Percentiles rank a stretch among this genome's conserved stretches.
phyloP scores from a whole-genome alignment of 495 filamentous ascomycete genomes.

The Xylaria acuta region DNA sequence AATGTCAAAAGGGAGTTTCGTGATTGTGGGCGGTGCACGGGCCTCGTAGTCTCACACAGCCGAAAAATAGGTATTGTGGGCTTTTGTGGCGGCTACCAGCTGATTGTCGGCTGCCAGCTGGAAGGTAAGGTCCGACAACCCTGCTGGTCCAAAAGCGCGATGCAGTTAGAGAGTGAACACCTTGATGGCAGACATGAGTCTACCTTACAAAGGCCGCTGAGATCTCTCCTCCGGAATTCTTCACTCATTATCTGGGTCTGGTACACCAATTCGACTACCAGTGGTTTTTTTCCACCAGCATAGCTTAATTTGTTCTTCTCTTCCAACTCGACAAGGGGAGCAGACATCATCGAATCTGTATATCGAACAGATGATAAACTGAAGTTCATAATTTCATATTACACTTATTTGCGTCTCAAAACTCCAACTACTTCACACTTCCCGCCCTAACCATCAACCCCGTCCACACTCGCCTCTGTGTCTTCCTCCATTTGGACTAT shows the following conservation, averaged over 20 bases:
- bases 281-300: no score
- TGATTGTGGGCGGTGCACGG: slow-evolving; percentile 29
- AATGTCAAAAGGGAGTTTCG: slow-evolving; percentile 31
- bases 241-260: not conserved
- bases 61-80: slow-evolving; percentile 10
- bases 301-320: not conserved
- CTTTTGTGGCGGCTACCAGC: not conserved
- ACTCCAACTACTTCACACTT: no score
- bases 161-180: not conserved
- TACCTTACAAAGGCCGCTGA: no score
- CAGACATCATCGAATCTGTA: not conserved
- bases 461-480: not conserved
- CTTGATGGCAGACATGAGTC: not conserved
- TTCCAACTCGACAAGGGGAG: not conserved
- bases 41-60: slow-evolving; percentile 14
- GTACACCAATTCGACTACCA: not conserved
- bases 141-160: not conserved
- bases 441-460: not conserved
- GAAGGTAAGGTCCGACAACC: not conserved
- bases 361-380: not conserved
- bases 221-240: not conserved
- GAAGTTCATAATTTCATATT: slow-evolving; percentile 1
- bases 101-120: not conserved
- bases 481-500: not conserved
- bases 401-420: not conserved